phyloP scores from a whole-genome alignment of 2,329 filamentous ascomycete genomes.

The Fusarium longipes region DNA sequence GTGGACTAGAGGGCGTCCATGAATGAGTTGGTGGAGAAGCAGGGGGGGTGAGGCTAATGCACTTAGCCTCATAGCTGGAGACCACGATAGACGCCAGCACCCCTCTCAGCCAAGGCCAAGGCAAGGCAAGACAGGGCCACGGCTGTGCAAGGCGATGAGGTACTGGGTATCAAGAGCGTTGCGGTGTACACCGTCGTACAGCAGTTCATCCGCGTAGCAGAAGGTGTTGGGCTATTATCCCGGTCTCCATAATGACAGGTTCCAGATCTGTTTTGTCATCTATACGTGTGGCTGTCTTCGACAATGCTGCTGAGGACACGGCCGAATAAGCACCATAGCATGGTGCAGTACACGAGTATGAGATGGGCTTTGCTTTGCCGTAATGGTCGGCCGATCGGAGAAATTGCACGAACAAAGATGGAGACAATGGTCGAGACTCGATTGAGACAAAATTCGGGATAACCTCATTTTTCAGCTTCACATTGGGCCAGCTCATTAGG shows the following conservation, averaged over 20 bases:
- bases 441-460: conserved; percentile 28
- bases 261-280: conserved; percentile 33
- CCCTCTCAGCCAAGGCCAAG: conserved; percentile 31
- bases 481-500: conserved; percentile 29
- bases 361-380: conserved; percentile 20
- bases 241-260: conserved; percentile 39
- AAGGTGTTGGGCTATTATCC: conserved; percentile 17
- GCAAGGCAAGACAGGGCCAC: conserved; percentile 32
- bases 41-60: conserved; percentile 31
- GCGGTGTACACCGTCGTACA: conserved; percentile 38
- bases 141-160: conserved; percentile 40
- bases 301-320: conserved; percentile 37
- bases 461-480: conserved; percentile 29
- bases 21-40: conserved; percentile 32
- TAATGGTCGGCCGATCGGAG: conserved; percentile 10
- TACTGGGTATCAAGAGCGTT: conserved; percentile 24
- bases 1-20: conserved; percentile 34
- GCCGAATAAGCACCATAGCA: conserved; percentile 13
- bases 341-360: conserved; percentile 16
- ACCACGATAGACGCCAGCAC: conserved; percentile 39
- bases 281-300: conserved; percentile 11
- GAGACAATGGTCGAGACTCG: conserved; percentile 19
- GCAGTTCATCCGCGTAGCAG: conserved; percentile 29
- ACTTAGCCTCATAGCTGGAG: conserved; percentile 27
- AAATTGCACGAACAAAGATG: conserved; percentile 15